phyloP scores from a whole-genome alignment of 78 protist species.

The Dictyostelium firmibasis region DNA sequence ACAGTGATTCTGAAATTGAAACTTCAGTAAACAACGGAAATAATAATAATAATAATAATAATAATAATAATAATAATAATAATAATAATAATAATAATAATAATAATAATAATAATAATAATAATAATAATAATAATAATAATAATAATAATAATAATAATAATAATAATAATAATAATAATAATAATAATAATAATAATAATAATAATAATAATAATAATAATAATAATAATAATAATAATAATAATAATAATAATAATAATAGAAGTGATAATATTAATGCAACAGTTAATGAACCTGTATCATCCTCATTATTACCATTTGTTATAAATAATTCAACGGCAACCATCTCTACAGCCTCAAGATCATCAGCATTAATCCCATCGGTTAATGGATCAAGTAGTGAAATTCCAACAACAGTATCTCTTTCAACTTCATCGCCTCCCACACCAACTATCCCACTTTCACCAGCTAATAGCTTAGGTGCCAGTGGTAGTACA shows the following conservation, averaged over 20 bases:
- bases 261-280: too few relatives aligned
- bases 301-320: background rate
- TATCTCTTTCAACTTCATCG: background rate
- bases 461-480: background rate
- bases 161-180: background rate
- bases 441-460: slow-evolving; percentile 3
- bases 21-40: background rate
- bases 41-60: too few relatives aligned
- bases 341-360: background rate
- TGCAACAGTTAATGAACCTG: background rate
- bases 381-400: background rate
- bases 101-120: background rate
- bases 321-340: background rate
- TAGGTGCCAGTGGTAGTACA: background rate
- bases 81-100: background rate
- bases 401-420: background rate
- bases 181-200: background rate
- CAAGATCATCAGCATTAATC: background rate
- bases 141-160: background rate
- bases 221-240: too few relatives aligned
- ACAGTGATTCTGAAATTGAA: background rate
- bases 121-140: background rate
- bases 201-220: background rate
- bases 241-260: too few relatives aligned
- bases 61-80: too few relatives aligned